Conservation (phyloP, 1,139 yeast species). For the Yamadazyma siamensis region DNA sequence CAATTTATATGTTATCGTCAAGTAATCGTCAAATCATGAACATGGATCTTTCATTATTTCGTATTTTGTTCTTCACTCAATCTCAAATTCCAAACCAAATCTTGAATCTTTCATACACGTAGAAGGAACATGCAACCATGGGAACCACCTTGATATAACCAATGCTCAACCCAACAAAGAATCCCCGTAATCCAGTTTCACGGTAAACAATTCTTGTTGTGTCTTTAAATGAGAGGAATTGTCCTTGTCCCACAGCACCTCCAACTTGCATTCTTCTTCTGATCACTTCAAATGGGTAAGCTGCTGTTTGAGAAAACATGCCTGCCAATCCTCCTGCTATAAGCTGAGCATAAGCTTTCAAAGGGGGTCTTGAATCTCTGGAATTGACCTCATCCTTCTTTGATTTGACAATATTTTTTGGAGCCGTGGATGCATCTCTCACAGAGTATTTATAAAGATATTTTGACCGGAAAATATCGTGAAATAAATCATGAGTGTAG, state of each 20-base stretch:
- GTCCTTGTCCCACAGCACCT: constrained; percentile 67
- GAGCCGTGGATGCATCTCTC: constrained; percentile 10
- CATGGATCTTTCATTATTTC: too few relatives aligned
- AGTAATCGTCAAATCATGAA: too few relatives aligned
- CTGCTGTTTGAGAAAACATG: constrained; percentile 91
- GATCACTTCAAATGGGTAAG: constrained; percentile 94
- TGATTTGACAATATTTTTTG: constrained; percentile 17
- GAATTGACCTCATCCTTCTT: constrained; percentile 27
- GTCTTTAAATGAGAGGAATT: constrained; percentile 50
- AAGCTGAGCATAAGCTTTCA: constrained; percentile 88
- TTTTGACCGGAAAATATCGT: constrained; percentile 73
- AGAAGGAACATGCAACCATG: constrained; percentile 95
- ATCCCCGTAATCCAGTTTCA: constrained; percentile 80
- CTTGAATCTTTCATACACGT: constrained; percentile 87
- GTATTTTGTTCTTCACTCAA: too few relatives aligned
- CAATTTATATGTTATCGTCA: constrained; percentile 1
- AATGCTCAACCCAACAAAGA: constrained; percentile 88
- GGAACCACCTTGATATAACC: constrained; percentile 95
- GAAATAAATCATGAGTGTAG: constrained; percentile 87
- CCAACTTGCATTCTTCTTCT: constrained; percentile 96
- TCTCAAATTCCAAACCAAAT: constrained; percentile 57
- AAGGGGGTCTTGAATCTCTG: constrained; percentile 59
- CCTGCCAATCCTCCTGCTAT: constrained; percentile 96
- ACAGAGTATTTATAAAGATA: constrained; percentile 58
- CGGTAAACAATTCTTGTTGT: constrained; percentile 57